Evolutionary conservation across 2,329 filamentous ascomycete species (phyloP).

Genomic region (Colletotrichum gigasporum): DNA sequence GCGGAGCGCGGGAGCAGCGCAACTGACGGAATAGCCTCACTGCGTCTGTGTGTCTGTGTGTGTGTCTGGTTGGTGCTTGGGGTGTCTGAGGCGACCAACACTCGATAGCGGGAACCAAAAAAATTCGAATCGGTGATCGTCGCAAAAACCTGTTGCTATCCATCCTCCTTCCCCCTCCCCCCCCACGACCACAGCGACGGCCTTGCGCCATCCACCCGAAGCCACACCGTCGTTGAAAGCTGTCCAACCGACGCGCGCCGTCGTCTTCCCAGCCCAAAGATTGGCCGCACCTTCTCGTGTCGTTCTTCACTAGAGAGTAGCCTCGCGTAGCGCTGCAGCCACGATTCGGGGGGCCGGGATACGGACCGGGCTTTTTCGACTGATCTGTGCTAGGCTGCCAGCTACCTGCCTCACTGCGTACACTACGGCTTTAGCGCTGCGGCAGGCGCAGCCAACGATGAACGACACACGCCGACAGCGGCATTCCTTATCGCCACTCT

Average conservation of each 20-base stretch:
- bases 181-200: conserved; percentile 2
- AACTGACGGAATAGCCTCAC: not conserved
- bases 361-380: conserved; percentile 24
- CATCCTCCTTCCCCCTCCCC: conserved; percentile 7
- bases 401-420: too few species aligned
- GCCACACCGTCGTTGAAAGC: conserved; percentile 17
- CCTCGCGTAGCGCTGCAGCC: not conserved
- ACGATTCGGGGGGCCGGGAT: conserved; percentile 10
- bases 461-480: conserved; percentile 1
- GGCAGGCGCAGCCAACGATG: not conserved
- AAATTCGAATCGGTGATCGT: not conserved
- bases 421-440: conserved; percentile 9
- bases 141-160: not conserved
- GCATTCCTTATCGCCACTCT: conserved; percentile 4
- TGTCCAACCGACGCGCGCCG: conserved; percentile 6
- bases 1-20: not conserved
- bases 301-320: conserved; percentile 2
- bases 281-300: conserved; percentile 16
- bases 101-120: not conserved
- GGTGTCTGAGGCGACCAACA: not conserved
- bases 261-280: conserved; percentile 6
- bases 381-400: not conserved
- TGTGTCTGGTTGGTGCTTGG: too few species aligned
- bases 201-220: conserved; percentile 20
- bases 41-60: not conserved